Conservation (phyloP, 177 flowering plant species). For the Vitis hybrid region DNA sequence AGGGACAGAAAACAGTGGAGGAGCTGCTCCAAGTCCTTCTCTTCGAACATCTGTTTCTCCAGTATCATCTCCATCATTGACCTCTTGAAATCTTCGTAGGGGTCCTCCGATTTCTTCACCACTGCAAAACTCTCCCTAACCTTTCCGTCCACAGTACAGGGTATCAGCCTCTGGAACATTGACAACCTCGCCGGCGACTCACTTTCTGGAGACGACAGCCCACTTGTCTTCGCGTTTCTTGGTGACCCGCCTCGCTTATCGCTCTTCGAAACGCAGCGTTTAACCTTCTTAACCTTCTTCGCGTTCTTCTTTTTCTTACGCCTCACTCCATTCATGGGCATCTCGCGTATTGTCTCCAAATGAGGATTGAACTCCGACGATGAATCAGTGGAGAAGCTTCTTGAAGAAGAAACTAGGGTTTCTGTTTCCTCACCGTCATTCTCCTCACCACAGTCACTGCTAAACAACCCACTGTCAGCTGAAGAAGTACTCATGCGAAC, state of each 20-base stretch:
- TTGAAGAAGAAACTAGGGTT: slow-evolving; percentile 54
- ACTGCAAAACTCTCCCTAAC: slow-evolving; percentile 85
- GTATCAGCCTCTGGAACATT: slow-evolving; percentile 49
- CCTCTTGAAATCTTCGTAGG: slow-evolving; percentile 74
- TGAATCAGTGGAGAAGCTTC: slow-evolving; percentile 48
- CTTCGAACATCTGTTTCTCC: slow-evolving; percentile 78
- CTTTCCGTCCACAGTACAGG: slow-evolving; percentile 63
- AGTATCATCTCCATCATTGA: slow-evolving; percentile 95
- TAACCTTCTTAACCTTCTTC: slow-evolving; percentile 12
- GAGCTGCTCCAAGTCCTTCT: slow-evolving; percentile 70
- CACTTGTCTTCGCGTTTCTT: neutral
- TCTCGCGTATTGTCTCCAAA: slow-evolving; percentile 34
- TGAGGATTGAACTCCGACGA: slow-evolving; percentile 21
- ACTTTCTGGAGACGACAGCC: slow-evolving; percentile 22
- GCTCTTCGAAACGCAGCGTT: slow-evolving; percentile 4
- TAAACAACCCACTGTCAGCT: slow-evolving; percentile 52
- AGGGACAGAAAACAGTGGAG: slow-evolving; percentile 66
- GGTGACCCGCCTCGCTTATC: neutral
- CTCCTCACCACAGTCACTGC: slow-evolving; percentile 39
- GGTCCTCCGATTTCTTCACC: slow-evolving; percentile 78
- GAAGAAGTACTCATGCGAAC: slow-evolving; percentile 63
- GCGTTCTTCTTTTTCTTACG: slow-evolving; percentile 15
- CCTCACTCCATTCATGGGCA: slow-evolving; percentile 10
- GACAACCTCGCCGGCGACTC: slow-evolving; percentile 65
- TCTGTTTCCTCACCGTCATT: slow-evolving; percentile 42